Percentiles rank a stretch among this genome's conserved stretches.
phyloP scores from a whole-genome alignment of 441 rosid genomes.

The Breynia disticha region DNA sequence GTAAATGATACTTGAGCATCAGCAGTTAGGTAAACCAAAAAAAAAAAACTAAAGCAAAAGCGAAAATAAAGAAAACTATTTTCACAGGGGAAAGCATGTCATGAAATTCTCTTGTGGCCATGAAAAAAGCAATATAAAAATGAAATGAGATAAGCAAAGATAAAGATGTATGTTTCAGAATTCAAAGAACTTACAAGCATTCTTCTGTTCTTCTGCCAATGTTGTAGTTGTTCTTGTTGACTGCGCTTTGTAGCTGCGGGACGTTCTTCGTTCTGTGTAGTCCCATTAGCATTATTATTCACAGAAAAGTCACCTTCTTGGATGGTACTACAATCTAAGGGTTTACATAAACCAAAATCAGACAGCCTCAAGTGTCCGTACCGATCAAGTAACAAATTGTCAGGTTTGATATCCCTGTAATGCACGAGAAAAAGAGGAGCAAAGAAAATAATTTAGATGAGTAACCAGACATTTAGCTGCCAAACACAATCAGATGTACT shows the following conservation, averaged over 20 bases:
- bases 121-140: not conserved
- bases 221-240: conserved; percentile 81
- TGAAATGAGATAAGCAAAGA: not conserved
- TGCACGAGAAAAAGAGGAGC: conserved; percentile 9
- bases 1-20: not conserved
- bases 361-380: conserved; percentile 84
- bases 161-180: not conserved
- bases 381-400: conserved; percentile 89
- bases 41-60: not conserved
- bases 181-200: conserved; percentile 49
- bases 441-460: not conserved
- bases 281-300: conserved; percentile 41
- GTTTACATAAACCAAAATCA: conserved; percentile 96
- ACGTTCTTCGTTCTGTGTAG: conserved; percentile 38
- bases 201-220: conserved; percentile 95
- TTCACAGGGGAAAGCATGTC: not conserved
- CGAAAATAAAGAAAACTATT: not conserved
- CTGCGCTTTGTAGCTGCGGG: conserved; percentile 60
- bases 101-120: not conserved
- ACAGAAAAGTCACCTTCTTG: conserved; percentile 68
- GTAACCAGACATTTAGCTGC: conserved; percentile 11
- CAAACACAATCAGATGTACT: not conserved
- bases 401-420: conserved; percentile 91
- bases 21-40: not conserved
- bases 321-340: conserved; percentile 79